Base-by-base conservation (phyloP, 257 asterid species). In the Ocimum tenuiflorum region DNA sequence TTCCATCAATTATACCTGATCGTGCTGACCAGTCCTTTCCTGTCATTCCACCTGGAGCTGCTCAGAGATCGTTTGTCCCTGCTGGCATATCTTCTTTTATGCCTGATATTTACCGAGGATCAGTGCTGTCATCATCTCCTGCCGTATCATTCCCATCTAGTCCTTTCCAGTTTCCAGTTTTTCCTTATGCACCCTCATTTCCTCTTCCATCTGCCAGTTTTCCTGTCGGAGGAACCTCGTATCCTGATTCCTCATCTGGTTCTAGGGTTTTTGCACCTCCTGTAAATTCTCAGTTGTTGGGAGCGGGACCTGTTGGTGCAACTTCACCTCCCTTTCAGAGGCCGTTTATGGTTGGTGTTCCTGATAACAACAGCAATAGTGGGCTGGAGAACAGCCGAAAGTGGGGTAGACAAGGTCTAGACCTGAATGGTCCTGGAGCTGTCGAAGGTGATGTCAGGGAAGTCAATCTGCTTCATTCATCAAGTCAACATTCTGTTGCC, bases 361-460 rank as follows among this genome's bases (percentile, higher is more conserved):
- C 86, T 1, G 95, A 82, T 17, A 65, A 70, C 71, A 55, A 66
- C 76, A 76, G 52, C 67, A 77, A 72, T 38, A 79, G 83, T 27
- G 78, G 75, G 46, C 12, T 72, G 75, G 95, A 86, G 56, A 81
- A 69, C 70, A 79, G 60, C 75, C 75, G 96, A 65, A 85, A 77
- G 65, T 86, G 97, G 97, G 81, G 76, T 43, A 74, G 78, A 79
- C 88, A 78, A 60, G 94, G 94, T 52, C 75, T 92, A 53, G 98
- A 92, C 75, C 92, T 92, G 22, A 92, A 92, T 83, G 99, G 96
- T 56, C 94, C 94, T 49, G 91, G 95, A 56, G 69, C 75, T 12
- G 57, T 76, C 19, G 97, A 91, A 43, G 73, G 72, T 69, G 97
- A 85, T 38, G 73, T 65, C 62, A 85, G 82, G 73, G 89, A 83